phyloP scores from a whole-genome alignment of 768 basidiomycete genomes.

The Mycena filopes region DNA sequence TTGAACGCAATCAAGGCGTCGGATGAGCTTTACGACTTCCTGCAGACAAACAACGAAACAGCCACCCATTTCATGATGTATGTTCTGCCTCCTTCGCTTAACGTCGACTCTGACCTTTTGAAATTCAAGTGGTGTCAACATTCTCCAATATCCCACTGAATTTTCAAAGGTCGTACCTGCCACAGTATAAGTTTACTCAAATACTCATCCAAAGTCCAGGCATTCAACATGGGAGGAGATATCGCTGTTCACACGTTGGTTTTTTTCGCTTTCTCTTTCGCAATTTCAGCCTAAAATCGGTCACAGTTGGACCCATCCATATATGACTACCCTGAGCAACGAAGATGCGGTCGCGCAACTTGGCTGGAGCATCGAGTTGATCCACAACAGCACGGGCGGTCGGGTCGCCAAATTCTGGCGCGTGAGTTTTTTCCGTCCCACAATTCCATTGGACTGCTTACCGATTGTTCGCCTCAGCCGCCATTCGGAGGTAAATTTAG shows the following conservation, averaged over 20 bases:
- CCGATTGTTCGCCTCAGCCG: constrained; percentile 47
- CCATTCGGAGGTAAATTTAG: constrained; percentile 68
- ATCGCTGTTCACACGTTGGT: constrained; percentile 43
- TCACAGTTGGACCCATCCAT: constrained; percentile 80
- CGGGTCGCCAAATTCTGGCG: constrained; percentile 79
- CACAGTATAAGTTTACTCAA: too few relatives aligned
- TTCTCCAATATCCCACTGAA: constrained; percentile 63
- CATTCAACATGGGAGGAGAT: constrained; percentile 58
- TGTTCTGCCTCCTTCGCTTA: background rate
- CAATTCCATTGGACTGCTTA: too few relatives aligned
- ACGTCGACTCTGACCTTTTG: background rate
- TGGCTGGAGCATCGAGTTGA: constrained; percentile 84
- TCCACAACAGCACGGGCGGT: constrained; percentile 85
- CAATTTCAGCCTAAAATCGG: constrained; percentile 33
- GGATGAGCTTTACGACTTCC: constrained; percentile 68
- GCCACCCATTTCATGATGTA: constrained; percentile 90
- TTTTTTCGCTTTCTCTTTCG: background rate
- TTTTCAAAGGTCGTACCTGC: too few relatives aligned
- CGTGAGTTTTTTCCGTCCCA: background rate
- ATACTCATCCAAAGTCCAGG: too few relatives aligned
- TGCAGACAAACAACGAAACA: constrained; percentile 69
- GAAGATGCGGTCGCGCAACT: constrained; percentile 77
- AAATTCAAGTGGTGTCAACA: constrained; percentile 58
- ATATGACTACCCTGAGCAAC: constrained; percentile 84
- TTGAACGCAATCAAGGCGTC: constrained; percentile 46